Percentiles rank a stretch among this genome's conserved stretches.
These are phyloP conservation scores for Verticillium nonalfalfae DNA, from an alignment of 2,329 filamentous ascomycete genomes.

Conservation along the genomic window DNA sequence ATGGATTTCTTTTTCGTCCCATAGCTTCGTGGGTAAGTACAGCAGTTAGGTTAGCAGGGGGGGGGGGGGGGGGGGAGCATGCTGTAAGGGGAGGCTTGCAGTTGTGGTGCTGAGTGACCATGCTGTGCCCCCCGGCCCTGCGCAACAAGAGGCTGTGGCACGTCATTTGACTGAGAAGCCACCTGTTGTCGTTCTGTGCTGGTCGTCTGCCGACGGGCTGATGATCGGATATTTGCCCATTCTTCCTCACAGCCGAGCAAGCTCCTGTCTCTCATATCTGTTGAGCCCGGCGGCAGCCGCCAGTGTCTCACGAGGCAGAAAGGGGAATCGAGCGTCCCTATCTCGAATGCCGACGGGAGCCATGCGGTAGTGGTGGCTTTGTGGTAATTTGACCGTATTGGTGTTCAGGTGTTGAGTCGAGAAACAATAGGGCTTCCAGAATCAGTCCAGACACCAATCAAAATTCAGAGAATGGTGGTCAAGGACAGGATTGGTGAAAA, in stretches of 20 bases:
- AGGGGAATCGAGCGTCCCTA: neutral
- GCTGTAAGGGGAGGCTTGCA: neutral
- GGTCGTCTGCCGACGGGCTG: neutral
- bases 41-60: no score
- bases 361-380: neutral
- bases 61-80: no score
- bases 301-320: neutral
- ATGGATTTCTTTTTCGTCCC: neutral
- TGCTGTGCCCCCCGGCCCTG: neutral
- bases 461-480: slow-evolving; percentile 15
- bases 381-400: neutral
- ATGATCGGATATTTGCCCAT: neutral
- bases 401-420: neutral
- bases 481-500: slow-evolving; percentile 6
- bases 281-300: neutral
- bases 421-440: neutral
- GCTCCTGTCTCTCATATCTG: neutral
- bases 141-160: neutral
- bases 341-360: neutral
- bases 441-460: slow-evolving; percentile 4
- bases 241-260: neutral
- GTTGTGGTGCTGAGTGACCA: neutral
- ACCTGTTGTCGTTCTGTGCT: neutral
- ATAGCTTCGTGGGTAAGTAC: neutral
- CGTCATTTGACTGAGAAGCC: neutral